Conservation (phyloP, 2,329 filamentous ascomycete genomes). For the Diaporthe aspalathi region DNA sequence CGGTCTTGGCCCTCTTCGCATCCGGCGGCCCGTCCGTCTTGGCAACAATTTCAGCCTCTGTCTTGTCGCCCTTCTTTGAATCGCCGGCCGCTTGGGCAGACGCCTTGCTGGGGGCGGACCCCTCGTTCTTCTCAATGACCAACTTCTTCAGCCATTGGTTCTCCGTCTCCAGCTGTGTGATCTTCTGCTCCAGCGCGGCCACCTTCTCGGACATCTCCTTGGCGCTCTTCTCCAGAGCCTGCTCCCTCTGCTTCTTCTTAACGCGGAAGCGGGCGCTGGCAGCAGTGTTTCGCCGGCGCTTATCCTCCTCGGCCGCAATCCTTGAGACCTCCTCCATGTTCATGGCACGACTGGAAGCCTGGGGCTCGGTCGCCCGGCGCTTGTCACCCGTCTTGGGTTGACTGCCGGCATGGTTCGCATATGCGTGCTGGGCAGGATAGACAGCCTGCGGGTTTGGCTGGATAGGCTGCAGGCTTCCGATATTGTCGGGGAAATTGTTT, state of each 20-base stretch:
- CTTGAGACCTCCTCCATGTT: constrained; percentile 78
- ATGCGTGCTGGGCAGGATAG: constrained; percentile 51
- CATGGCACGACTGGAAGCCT: constrained; percentile 57
- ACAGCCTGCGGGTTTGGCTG: constrained; percentile 63
- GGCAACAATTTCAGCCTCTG: constrained; percentile 43
- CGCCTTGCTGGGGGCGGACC: constrained; percentile 55
- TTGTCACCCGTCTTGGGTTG: constrained; percentile 54
- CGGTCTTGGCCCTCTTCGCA: constrained; percentile 25
- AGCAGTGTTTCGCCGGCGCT: constrained; percentile 88
- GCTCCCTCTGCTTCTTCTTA: constrained; percentile 96
- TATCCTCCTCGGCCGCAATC: constrained; percentile 86
- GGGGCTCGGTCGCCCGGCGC: constrained; percentile 56
- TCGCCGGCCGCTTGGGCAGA: constrained; percentile 64
- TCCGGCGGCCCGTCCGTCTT: constrained; percentile 34
- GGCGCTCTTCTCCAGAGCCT: constrained; percentile 82
- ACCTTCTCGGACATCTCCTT: constrained; percentile 89
- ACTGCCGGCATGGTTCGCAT: constrained; percentile 44
- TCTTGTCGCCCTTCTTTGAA: constrained; percentile 57
- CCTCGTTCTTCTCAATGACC: constrained; percentile 83
- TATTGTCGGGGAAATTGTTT: constrained; percentile 56
- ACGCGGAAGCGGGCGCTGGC: constrained; percentile 89
- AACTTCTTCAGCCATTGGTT: constrained; percentile 86
- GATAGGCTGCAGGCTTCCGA: constrained; percentile 60
- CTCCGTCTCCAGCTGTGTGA: constrained; percentile 83
- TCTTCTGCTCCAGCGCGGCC: constrained; percentile 75